Conservation (phyloP, 495 filamentous ascomycete species). For the Penicillium maclennaniae region DNA sequence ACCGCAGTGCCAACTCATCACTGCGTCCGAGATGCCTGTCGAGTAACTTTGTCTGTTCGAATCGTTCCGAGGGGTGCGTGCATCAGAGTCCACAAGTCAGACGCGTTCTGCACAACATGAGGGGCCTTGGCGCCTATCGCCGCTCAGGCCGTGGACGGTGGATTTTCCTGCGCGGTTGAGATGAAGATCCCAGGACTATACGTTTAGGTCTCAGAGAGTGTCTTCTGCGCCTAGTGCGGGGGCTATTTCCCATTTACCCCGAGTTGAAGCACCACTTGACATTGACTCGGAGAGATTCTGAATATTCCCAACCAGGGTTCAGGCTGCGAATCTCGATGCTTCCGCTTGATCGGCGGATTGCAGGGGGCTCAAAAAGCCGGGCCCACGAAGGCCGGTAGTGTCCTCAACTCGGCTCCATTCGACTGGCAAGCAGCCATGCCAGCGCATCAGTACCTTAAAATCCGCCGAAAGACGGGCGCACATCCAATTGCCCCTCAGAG, state of each 20-base stretch:
- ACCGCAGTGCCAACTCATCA: constrained; percentile 78
- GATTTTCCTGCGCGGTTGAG: constrained; percentile 25
- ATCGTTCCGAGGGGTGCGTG: constrained; percentile 12
- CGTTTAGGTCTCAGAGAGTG: constrained; percentile 13
- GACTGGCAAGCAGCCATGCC: constrained; percentile 84
- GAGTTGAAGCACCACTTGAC: background rate
- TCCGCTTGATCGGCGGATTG: constrained; percentile 25
- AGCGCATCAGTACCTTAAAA: constrained; percentile 70
- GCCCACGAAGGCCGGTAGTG: constrained; percentile 13
- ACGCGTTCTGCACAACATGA: constrained; percentile 39
- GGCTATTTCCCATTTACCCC: background rate
- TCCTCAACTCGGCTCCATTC: constrained; percentile 44
- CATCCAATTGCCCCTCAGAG: constrained; percentile 1
- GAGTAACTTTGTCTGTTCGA: constrained; percentile 28
- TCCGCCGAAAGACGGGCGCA: constrained; percentile 16
- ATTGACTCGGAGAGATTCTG: background rate
- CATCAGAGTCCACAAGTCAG: constrained; percentile 7
- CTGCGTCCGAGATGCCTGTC: constrained; percentile 62
- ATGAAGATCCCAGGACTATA: constrained; percentile 7
- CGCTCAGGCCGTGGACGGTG: constrained; percentile 17
- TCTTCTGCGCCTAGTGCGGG: constrained; percentile 26
- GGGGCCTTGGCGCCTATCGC: constrained; percentile 30
- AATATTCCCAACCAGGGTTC: no score
- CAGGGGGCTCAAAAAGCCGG: constrained; percentile 13
- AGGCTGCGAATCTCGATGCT: constrained; percentile 3